Conservation (phyloP, 2,329 filamentous ascomycete genomes). For the Stachybotrys echinatus region DNA sequence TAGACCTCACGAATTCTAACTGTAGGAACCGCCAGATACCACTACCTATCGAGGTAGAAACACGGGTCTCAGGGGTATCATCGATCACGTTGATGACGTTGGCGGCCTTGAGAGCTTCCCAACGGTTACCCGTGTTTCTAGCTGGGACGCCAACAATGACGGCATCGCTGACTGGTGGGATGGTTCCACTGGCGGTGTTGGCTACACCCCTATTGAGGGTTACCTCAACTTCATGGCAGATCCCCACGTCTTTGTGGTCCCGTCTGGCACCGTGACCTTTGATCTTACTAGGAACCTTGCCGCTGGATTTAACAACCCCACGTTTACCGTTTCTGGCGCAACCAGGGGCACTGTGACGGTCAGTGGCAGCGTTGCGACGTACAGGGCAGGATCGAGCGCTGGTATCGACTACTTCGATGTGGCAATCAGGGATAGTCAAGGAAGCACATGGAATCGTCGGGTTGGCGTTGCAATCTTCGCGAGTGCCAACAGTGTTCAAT, state of each 20-base stretch:
- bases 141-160: conserved; percentile 26
- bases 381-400: background rate
- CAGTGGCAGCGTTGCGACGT: background rate
- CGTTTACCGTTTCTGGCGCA: conserved; percentile 1
- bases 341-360: background rate
- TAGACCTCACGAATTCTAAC: background rate
- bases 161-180: conserved; percentile 30
- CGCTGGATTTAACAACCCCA: conserved; percentile 9
- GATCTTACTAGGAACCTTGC: conserved; percentile 18
- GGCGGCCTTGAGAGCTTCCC: conserved; percentile 27
- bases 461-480: no score
- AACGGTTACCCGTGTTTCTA: conserved; percentile 11
- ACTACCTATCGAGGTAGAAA: conserved; percentile 19
- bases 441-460: background rate
- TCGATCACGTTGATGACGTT: conserved; percentile 24
- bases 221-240: conserved; percentile 29
- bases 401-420: background rate
- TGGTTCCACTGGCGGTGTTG: conserved; percentile 22
- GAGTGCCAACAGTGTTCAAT: no score
- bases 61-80: conserved; percentile 25
- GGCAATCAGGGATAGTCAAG: background rate
- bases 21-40: conserved; percentile 23
- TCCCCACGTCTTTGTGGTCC: conserved; percentile 22
- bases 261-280: conserved; percentile 14
- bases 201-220: conserved; percentile 24